These are phyloP conservation scores for Amanita fuliginea DNA, from an alignment of 768 basidiomycete species.

Conservation along the genomic window DNA sequence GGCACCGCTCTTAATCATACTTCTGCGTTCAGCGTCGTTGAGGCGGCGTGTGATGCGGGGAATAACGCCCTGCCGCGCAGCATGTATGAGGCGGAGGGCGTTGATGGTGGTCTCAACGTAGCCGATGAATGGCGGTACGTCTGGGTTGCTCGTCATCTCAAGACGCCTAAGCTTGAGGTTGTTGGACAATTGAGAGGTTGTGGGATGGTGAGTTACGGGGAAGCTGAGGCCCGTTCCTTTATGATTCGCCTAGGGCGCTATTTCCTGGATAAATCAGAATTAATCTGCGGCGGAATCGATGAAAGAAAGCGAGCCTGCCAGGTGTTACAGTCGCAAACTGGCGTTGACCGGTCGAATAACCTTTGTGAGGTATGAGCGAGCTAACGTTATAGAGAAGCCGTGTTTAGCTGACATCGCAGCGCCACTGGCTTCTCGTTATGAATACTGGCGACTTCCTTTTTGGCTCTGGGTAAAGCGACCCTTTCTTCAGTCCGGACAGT, in stretches of 20 bases:
- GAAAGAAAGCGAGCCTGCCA: slow-evolving; percentile 17
- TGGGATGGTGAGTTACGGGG: slow-evolving; percentile 28
- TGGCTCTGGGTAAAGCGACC: background rate
- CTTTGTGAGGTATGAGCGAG: slow-evolving; percentile 24
- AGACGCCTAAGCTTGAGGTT: slow-evolving; percentile 41
- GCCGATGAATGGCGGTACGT: slow-evolving; percentile 61
- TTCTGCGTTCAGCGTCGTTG: slow-evolving; percentile 68
- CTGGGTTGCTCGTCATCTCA: slow-evolving; percentile 40
- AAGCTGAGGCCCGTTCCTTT: slow-evolving; percentile 29
- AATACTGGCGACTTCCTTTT: slow-evolving; percentile 15
- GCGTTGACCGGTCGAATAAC: slow-evolving; percentile 29
- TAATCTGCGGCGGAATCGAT: slow-evolving; percentile 28
- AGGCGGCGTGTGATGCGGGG: slow-evolving; percentile 77
- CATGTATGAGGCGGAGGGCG: slow-evolving; percentile 75
- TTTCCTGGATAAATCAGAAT: slow-evolving; percentile 28
- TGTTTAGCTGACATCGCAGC: slow-evolving; percentile 26
- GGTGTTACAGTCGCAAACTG: slow-evolving; percentile 18
- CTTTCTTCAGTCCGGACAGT: background rate
- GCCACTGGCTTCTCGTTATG: slow-evolving; percentile 31
- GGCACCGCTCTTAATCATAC: slow-evolving; percentile 55
- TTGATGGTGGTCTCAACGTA: slow-evolving; percentile 77
- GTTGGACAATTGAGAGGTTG: slow-evolving; percentile 38
- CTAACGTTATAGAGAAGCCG: slow-evolving; percentile 30
- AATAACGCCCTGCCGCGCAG: slow-evolving; percentile 67
- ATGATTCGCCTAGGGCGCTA: slow-evolving; percentile 24